phyloP scores from a whole-genome alignment of 73 alveolate genomes.

The Tetrahymena malaccensis region DNA sequence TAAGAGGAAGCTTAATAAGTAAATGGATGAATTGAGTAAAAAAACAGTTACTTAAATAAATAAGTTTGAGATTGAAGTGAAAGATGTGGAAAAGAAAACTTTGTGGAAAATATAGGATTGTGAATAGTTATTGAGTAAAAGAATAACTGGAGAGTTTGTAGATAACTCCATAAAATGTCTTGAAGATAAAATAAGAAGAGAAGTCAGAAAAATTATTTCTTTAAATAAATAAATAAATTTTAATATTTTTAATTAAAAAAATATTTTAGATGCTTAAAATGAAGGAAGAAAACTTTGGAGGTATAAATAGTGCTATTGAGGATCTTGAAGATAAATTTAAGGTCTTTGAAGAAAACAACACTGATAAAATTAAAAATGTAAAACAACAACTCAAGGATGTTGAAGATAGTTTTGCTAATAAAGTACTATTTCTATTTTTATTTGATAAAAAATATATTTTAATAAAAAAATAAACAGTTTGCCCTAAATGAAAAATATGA shows the following conservation, averaged over 20 bases:
- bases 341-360: background rate
- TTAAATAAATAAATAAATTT: background rate
- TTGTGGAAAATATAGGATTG: background rate
- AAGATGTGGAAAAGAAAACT: background rate
- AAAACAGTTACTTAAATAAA: background rate
- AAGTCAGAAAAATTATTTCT: background rate
- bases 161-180: background rate
- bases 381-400: background rate
- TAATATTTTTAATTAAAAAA: background rate
- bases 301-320: background rate
- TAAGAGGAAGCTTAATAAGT: background rate
- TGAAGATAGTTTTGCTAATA: background rate
- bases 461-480: background rate
- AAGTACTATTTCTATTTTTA: background rate
- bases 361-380: background rate
- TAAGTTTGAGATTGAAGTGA: background rate
- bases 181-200: background rate
- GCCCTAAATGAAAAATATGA: background rate
- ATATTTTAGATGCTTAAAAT: background rate
- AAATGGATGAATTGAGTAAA: background rate
- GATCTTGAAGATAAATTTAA: background rate
- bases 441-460: background rate
- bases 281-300: background rate
- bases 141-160: background rate
- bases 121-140: background rate